Evolutionary conservation across 2,329 filamentous ascomycete species (phyloP).

Genomic region (Scleromitrula shiraiana): DNA sequence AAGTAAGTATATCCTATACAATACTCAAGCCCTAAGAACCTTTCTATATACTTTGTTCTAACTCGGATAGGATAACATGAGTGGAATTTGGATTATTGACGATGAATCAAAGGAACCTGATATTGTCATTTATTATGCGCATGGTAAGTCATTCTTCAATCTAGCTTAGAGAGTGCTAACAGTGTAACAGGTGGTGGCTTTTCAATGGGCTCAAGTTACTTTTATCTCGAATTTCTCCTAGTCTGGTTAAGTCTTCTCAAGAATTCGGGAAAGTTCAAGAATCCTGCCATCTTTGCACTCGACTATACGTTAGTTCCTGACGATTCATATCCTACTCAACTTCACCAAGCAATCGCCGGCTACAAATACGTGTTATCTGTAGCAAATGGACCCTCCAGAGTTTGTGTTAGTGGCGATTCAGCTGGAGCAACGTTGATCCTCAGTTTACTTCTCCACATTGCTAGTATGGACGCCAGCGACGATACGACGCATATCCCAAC

Average conservation of each 20-base stretch:
- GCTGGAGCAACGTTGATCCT: slow-evolving; percentile 69
- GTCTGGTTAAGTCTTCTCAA: slow-evolving; percentile 61
- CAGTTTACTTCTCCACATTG: slow-evolving; percentile 62
- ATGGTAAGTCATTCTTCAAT: slow-evolving; percentile 44
- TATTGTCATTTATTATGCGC: slow-evolving; percentile 73
- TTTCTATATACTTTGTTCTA: neutral
- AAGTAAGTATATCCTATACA: slow-evolving; percentile 30
- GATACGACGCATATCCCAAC: slow-evolving; percentile 10
- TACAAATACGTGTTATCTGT: slow-evolving; percentile 62
- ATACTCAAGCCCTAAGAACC: neutral
- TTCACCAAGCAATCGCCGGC: slow-evolving; percentile 60
- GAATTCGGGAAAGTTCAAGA: slow-evolving; percentile 55
- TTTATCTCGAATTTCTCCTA: slow-evolving; percentile 78
- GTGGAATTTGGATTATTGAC: slow-evolving; percentile 62
- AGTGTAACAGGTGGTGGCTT: slow-evolving; percentile 63
- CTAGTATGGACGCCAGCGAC: slow-evolving; percentile 17
- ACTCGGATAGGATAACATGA: slow-evolving; percentile 37
- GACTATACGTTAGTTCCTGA: slow-evolving; percentile 72
- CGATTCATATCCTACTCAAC: slow-evolving; percentile 62
- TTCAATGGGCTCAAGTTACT: slow-evolving; percentile 72
- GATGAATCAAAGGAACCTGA: slow-evolving; percentile 57
- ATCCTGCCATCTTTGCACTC: slow-evolving; percentile 70
- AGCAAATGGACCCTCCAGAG: slow-evolving; percentile 45
- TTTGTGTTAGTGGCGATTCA: slow-evolving; percentile 72
- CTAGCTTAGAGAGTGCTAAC: too few relatives aligned